These are phyloP conservation scores for Erucastrum elatum DNA, from an alignment of 345 rosid genomes.

Conservation along the genomic window DNA sequence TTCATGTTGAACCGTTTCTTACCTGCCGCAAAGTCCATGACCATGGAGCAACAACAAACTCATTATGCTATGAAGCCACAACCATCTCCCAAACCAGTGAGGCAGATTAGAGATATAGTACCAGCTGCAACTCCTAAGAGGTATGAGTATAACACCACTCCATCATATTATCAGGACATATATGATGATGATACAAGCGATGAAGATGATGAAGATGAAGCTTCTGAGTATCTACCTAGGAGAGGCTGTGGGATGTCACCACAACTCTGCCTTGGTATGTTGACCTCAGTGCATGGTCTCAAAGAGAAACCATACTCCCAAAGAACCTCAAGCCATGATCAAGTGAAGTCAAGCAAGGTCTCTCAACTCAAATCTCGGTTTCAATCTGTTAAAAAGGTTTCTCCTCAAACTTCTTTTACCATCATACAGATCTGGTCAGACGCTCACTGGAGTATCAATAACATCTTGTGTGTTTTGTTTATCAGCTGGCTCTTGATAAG, in stretches of 20 bases:
- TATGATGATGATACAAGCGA: conserved; percentile 31
- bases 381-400: conserved; percentile 58
- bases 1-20: conserved; percentile 90
- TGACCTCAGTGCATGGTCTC: conserved; percentile 67
- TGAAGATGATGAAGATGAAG: conserved; percentile 47
- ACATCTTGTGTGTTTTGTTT: conserved; percentile 7
- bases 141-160: conserved; percentile 21
- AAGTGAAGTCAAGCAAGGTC: conserved; percentile 47
- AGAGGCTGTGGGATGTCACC: conserved; percentile 85
- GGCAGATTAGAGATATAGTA: conserved; percentile 36
- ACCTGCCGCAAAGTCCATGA: conserved; percentile 92
- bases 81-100: conserved; percentile 45
- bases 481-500: conserved; percentile 54
- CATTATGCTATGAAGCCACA: conserved; percentile 62
- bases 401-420: conserved; percentile 23
- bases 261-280: conserved; percentile 59
- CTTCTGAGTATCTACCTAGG: conserved; percentile 45
- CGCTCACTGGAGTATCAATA: background rate
- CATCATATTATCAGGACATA: conserved; percentile 20
- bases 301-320: conserved; percentile 50
- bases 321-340: conserved; percentile 38
- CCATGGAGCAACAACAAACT: conserved; percentile 54
- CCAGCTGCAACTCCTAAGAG: conserved; percentile 30
- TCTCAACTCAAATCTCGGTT: conserved; percentile 46
- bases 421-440: conserved; percentile 6